Evolutionary conservation across 805 yeast genomes (phyloP), one percentile per base, ranked within the genome.

Genomic region (Jamesozyma spencerorum): DNA sequence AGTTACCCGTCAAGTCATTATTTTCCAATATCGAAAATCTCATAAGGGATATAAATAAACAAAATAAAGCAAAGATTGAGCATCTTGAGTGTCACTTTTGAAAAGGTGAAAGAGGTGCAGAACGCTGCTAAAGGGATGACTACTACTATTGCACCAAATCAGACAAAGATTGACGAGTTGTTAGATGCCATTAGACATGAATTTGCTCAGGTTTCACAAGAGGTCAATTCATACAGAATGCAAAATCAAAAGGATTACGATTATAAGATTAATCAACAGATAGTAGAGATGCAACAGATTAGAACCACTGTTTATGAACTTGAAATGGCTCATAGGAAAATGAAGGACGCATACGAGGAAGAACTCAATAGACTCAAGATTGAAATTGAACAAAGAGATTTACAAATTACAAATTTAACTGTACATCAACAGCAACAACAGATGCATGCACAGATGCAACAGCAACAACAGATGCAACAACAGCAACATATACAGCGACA

Each of bases 261-360:
- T 64, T 69, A 82, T 51, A 87, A 87, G 60, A 80, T 85, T 58
- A 80, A 76, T 59, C 96, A 88, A 65, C 97, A 90, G 64, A 81
- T 85, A 41, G 83, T 81, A 37, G 97, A 90, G 63, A 79, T 90
- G 75, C 88, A 86, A 57, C 94, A 85, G 61, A 87, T 90, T 45
- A 76, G 95, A 54, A 92, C 85, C 57, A 85, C 95, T 10, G 95
- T 90, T 29, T 87, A 81, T 57, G 97, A 90, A 58, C 74, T 90
- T 52, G 97, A 90, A 62, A 74, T 81, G 73, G 90, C 95, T 27
- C 97, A 90, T 67, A 74, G 95, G 51, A 84, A 85, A 59, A 85
- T 90, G 74, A 87, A 88, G 65, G 97, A 90, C 57, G 87, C 90
- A 34, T 90, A 90, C 64, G 97, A 90, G 62, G 94, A 85, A 56